Evolutionary conservation across 1,139 yeast genomes (phyloP), one percentile per base, ranked within the genome.

Genomic region (Geotrichum phurueaensis): DNA sequence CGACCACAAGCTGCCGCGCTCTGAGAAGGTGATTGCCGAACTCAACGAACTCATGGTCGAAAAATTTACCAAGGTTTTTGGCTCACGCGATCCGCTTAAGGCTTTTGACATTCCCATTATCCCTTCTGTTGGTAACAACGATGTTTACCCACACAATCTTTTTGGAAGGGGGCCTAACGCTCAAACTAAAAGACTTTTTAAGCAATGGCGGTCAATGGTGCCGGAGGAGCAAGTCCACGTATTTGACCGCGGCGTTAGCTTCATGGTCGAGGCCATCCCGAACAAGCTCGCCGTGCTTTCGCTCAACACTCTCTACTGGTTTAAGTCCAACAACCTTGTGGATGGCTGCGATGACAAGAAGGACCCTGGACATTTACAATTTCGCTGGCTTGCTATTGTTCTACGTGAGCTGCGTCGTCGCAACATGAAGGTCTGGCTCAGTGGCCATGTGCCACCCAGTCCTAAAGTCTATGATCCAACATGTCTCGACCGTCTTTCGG

Each of bases 361-460:
- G 65, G 87, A 89, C 67, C 96, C 96, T 0, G 96, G 96, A 0
- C 87, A 86, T 71, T 82, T 84, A 68, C 76, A 87, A 61, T 82
- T 89, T 66, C 79, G 84, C 63, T 89, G 96, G 96, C 75, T 89
- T 15, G 94, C 95, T 2, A 80, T 82, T 56, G 86, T 86, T 1
- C 77, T 89, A 64, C 82, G 85, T 68, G 96, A 89, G 70, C 75
- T 89, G 75, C 79, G 96, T 68, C 76, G 79, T n/a, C 77, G 95
- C 65, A 81, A 82, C 25, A 85, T 89, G 85, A 89, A 89, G 72
- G 95, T 87, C 10, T 89, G 96, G 96, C 73, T 89, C 36, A 77
- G 85, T 54, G 96, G 96, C 1, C 96, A 89, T 75, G 96, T 89
- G 15, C 96, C 96, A 2, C 96, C 96, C 3, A 84, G 85, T 59